phyloP scores from a whole-genome alignment of 306 rosid genomes.

The Trifolium fragiferum region DNA sequence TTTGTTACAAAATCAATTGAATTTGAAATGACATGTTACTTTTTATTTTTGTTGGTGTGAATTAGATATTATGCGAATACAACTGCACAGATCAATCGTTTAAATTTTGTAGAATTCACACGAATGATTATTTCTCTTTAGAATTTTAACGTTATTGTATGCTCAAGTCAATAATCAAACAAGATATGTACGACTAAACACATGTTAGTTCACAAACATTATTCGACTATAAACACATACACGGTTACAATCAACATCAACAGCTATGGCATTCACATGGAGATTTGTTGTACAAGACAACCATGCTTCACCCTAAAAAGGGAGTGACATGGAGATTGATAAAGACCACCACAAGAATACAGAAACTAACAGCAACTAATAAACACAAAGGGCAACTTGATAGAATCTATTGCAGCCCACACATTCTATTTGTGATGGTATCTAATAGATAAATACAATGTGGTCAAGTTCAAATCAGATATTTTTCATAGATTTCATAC shows the following conservation, averaged over 20 bases:
- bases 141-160: no score
- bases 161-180: no score
- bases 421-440: conserved; percentile 13
- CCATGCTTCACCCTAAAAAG: conserved; percentile 45
- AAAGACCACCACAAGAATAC: conserved; percentile 35
- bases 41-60: no score
- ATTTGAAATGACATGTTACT: no score
- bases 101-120: no score
- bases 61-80: no score
- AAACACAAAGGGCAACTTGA: conserved; percentile 24
- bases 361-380: neutral
- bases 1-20: no score
- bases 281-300: conserved; percentile 37
- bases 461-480: conserved; percentile 13
- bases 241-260: neutral
- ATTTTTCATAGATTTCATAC: neutral
- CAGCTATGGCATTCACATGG: conserved; percentile 43
- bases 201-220: neutral
- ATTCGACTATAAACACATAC: neutral
- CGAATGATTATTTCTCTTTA: no score
- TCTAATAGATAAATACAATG: conserved; percentile 30
- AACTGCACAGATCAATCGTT: no score
- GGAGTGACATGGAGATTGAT: conserved; percentile 3
- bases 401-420: conserved; percentile 34
- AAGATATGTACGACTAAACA: no score